These are phyloP conservation scores for Candolleomyces aberdarensis DNA, from an alignment of 768 basidiomycete species.

Conservation along the genomic window DNA sequence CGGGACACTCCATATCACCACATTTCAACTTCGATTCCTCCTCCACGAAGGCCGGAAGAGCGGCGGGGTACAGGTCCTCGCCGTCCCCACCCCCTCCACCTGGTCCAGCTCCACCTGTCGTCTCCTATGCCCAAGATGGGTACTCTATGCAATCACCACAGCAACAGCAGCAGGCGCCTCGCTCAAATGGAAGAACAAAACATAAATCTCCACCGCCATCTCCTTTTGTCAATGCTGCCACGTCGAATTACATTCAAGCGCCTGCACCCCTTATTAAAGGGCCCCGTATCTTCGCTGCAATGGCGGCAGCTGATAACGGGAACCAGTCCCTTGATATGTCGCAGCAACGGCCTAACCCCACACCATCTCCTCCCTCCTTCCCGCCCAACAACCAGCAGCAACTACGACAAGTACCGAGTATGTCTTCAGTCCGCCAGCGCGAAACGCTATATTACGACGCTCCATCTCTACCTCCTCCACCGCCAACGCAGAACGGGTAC, in stretches of 20 bases:
- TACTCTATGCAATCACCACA: too few relatives aligned
- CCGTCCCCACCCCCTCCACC: conserved; percentile 15
- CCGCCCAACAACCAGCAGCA: conserved; percentile 1
- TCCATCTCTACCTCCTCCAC: not conserved
- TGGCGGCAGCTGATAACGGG: conserved; percentile 28
- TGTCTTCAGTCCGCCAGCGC: not conserved
- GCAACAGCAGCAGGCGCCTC: too few relatives aligned
- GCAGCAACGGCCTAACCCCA: not conserved
- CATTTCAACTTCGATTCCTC: not conserved
- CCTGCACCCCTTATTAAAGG: conserved; percentile 27
- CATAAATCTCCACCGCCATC: too few relatives aligned
- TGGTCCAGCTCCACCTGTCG: conserved; percentile 10
- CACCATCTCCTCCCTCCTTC: not conserved
- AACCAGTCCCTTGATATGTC: not conserved
- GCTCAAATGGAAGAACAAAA: too few relatives aligned
- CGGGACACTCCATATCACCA: conserved; percentile 1
- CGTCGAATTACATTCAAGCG: not conserved
- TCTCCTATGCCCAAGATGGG: not conserved
- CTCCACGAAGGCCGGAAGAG: too few relatives aligned
- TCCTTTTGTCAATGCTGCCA: too few relatives aligned
- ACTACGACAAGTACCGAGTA: not conserved
- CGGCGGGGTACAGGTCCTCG: not conserved
- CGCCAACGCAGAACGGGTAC: not conserved
- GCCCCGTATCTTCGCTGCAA: conserved; percentile 64
- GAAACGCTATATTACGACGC: not conserved